These are phyloP conservation scores for Boletus rubropictus DNA, from an alignment of 768 basidiomycete genomes.

Conservation along the genomic window DNA sequence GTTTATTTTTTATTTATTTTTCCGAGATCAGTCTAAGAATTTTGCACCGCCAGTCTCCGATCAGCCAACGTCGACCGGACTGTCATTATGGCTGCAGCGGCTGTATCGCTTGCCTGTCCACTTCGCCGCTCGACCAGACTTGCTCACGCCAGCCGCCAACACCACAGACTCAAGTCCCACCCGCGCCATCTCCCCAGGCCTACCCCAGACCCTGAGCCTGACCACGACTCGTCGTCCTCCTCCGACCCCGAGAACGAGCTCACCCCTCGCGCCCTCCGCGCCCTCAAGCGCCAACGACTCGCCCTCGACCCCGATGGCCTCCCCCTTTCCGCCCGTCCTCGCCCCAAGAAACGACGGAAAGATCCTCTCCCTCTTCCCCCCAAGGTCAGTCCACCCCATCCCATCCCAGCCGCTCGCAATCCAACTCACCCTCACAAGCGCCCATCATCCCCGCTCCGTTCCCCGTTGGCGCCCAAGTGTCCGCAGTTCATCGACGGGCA, in stretches of 20 bases:
- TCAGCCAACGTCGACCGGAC: conserved; percentile 17
- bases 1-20: neutral
- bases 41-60: conserved; percentile 3
- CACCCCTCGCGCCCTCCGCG: conserved; percentile 31
- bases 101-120: conserved; percentile 27
- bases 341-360: conserved; percentile 22
- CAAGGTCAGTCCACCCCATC: neutral
- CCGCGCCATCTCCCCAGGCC: neutral
- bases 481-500: neutral
- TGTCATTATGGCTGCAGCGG: conserved; percentile 28
- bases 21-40: neutral
- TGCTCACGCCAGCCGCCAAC: conserved; percentile 14
- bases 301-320: conserved; percentile 27
- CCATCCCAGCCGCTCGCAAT: neutral
- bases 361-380: conserved; percentile 2
- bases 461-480: conserved; percentile 7
- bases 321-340: conserved; percentile 11
- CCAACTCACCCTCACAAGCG: conserved; percentile 8
- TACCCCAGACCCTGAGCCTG: conserved; percentile 15
- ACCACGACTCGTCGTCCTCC: conserved; percentile 15
- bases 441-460: conserved; percentile 4
- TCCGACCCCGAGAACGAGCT: conserved; percentile 28
- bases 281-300: conserved; percentile 31
- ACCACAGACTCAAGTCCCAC: neutral
- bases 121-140: conserved; percentile 28